phyloP scores from a whole-genome alignment of 805 yeast genomes.

The Sungouiozyma intestinalis region DNA sequence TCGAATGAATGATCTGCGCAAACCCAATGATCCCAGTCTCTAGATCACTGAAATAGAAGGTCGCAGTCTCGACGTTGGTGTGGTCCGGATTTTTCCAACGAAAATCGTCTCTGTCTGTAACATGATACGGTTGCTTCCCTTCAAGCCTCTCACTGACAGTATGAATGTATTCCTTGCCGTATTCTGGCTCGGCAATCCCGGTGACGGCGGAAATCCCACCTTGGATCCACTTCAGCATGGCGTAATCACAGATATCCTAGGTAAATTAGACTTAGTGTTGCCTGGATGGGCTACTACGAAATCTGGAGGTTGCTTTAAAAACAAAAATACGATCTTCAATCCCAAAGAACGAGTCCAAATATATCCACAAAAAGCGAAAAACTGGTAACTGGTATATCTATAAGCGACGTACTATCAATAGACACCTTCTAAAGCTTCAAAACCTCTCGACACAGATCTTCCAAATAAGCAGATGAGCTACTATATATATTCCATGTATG shows the following conservation, averaged over 20 bases:
- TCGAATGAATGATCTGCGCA: constrained; percentile 91
- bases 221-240: constrained; percentile 74
- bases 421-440: no score
- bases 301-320: no score
- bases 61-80: constrained; percentile 93
- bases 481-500: not conserved
- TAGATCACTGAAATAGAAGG: constrained; percentile 70
- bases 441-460: no score
- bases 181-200: constrained; percentile 95
- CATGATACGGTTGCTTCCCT: constrained; percentile 47
- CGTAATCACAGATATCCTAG: no score
- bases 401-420: no score
- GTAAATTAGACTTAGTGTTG: no score
- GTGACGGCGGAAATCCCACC: constrained; percentile 87
- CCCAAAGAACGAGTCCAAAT: no score
- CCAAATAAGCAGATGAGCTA: not conserved
- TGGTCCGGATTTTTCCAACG: constrained; percentile 62
- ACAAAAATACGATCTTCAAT: no score
- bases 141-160: constrained; percentile 59
- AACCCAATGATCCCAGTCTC: constrained; percentile 64
- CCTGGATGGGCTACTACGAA: no score
- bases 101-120: constrained; percentile 57
- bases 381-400: no score
- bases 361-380: no score
- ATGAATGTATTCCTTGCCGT: constrained; percentile 85